These are phyloP conservation scores for Schoenoplectus tabernaemontani DNA, from an alignment of 202 grass and related monocot species.

Conservation along the genomic window DNA sequence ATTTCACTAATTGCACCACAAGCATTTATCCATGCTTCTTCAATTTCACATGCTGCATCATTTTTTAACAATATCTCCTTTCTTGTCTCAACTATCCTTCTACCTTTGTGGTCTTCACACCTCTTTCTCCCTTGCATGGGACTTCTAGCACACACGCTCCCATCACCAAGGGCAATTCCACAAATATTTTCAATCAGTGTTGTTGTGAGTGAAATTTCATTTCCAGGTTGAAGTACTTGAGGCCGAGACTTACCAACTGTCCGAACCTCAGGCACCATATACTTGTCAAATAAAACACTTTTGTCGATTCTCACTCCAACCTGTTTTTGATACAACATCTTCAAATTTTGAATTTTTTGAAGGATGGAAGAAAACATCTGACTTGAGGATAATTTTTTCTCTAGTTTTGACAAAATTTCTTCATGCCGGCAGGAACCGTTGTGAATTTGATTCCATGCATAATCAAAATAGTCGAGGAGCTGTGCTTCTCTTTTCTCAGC, in stretches of 20 bases:
- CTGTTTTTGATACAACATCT: slow-evolving; percentile 43
- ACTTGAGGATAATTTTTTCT: slow-evolving; percentile 23
- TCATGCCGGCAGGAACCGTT: slow-evolving; percentile 63
- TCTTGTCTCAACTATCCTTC: slow-evolving; percentile 30
- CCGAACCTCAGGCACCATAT: slow-evolving; percentile 50
- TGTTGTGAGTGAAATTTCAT: slow-evolving; percentile 5
- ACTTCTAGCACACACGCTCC: slow-evolving; percentile 32
- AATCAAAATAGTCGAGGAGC: slow-evolving; percentile 75
- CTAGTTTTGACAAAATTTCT: slow-evolving; percentile 74
- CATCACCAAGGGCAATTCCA: slow-evolving; percentile 41
- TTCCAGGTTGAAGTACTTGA: slow-evolving; percentile 19
- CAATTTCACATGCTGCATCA: slow-evolving; percentile 7
- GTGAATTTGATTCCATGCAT: slow-evolving; percentile 85
- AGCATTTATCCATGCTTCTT: slow-evolving; percentile 20
- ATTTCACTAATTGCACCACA: slow-evolving; percentile 42
- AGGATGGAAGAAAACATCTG: slow-evolving; percentile 27
- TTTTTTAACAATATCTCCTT: slow-evolving; percentile 17
- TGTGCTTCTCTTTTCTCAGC: slow-evolving; percentile 58
- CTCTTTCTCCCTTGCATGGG: slow-evolving; percentile 61
- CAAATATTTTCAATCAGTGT: slow-evolving; percentile 31
- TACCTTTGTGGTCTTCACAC: slow-evolving; percentile 58
- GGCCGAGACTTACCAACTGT: slow-evolving; percentile 37
- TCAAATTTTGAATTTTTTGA: slow-evolving; percentile 37
- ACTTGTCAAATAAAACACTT: slow-evolving; percentile 28
- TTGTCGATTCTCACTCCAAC: slow-evolving; percentile 52